phyloP scores from a whole-genome alignment of 2,329 filamentous ascomycete species.

The Aspergillus terreus region DNA sequence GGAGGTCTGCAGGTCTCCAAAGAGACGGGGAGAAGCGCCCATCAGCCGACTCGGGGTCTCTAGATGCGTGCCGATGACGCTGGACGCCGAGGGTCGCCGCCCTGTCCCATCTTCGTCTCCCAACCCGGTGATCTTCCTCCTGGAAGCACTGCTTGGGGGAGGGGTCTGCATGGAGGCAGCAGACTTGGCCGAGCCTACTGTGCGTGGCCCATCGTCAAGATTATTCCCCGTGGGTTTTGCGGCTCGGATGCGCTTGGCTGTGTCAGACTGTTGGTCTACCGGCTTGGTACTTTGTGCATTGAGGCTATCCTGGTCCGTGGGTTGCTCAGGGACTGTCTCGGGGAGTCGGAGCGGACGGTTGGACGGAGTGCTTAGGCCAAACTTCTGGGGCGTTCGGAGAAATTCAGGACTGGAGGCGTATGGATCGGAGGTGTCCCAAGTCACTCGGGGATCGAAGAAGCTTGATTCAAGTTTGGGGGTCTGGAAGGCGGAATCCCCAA shows the following conservation, averaged over 20 bases:
- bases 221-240: slow-evolving; percentile 23
- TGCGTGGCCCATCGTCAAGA: slow-evolving; percentile 30
- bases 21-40: slow-evolving; percentile 46
- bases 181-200: slow-evolving; percentile 37
- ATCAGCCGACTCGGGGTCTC: slow-evolving; percentile 45
- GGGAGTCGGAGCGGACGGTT: slow-evolving; percentile 20
- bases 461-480: slow-evolving; percentile 47
- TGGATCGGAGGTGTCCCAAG: slow-evolving; percentile 45
- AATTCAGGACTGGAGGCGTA: slow-evolving; percentile 47
- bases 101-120: slow-evolving; percentile 20
- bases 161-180: slow-evolving; percentile 57
- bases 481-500: slow-evolving; percentile 39
- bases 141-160: slow-evolving; percentile 57
- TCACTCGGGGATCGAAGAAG: slow-evolving; percentile 44
- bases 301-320: neutral
- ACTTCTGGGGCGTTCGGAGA: slow-evolving; percentile 40
- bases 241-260: slow-evolving; percentile 29
- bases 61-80: slow-evolving; percentile 30
- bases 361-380: slow-evolving; percentile 33
- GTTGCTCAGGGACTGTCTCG: slow-evolving; percentile 11
- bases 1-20: slow-evolving; percentile 54
- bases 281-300: slow-evolving; percentile 17
- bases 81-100: slow-evolving; percentile 20
- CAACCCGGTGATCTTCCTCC: slow-evolving; percentile 42
- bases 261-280: slow-evolving; percentile 30